These are phyloP conservation scores for Aspergillus persii DNA, from an alignment of 2,329 filamentous ascomycete species.

Conservation along the genomic window DNA sequence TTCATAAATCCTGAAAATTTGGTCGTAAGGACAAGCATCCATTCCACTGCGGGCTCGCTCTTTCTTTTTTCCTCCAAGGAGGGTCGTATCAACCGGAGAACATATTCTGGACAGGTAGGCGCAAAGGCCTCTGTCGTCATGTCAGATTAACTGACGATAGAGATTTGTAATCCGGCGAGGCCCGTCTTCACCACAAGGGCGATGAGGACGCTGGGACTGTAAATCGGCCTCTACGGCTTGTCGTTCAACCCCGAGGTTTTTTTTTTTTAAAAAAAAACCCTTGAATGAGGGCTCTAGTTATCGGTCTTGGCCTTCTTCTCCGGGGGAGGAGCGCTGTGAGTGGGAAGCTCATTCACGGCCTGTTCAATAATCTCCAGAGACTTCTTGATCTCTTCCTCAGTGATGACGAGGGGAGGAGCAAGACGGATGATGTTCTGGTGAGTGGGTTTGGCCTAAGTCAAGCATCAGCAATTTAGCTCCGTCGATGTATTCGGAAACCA, in stretches of 20 bases:
- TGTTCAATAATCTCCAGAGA: slow-evolving; percentile 78
- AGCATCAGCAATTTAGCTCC: background rate
- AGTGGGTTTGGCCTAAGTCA: slow-evolving; percentile 85
- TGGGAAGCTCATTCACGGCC: slow-evolving; percentile 77
- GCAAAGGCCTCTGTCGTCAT: background rate
- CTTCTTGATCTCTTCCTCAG: slow-evolving; percentile 76
- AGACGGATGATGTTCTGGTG: slow-evolving; percentile 98
- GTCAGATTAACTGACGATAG: background rate
- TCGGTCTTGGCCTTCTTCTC: slow-evolving; percentile 63
- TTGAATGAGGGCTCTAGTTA: slow-evolving; percentile 39
- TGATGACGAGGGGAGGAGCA: slow-evolving; percentile 93
- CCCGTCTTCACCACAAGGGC: background rate
- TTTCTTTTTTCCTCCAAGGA: background rate
- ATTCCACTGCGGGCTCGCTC: background rate
- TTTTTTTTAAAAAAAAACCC: background rate
- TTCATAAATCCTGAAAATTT: background rate
- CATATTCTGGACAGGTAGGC: background rate
- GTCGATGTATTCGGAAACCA: background rate
- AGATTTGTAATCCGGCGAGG: background rate
- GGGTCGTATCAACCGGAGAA: background rate
- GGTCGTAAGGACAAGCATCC: background rate
- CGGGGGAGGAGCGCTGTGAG: slow-evolving; percentile 52
- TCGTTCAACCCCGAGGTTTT: background rate
- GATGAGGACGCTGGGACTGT: background rate
- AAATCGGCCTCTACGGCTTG: background rate